Percentiles rank a stretch among this genome's conserved stretches.
phyloP scores from a whole-genome alignment of 352 stramenopile genomes.

The Globisporangium solare region DNA sequence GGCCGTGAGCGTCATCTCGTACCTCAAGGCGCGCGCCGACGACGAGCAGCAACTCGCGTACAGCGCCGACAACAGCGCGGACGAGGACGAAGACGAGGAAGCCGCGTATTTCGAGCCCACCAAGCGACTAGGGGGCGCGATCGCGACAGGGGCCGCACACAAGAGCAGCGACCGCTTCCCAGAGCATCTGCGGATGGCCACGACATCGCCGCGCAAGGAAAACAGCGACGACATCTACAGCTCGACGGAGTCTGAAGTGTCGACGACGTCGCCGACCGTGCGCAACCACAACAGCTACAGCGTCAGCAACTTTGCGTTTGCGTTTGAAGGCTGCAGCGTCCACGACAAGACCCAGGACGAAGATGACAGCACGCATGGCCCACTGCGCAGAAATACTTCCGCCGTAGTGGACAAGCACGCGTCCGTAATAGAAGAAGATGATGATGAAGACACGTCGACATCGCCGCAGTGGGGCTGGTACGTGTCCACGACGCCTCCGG shows the following conservation, averaged over 20 bases:
- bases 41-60: conserved; percentile 6
- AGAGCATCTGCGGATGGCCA: not conserved
- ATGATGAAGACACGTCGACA: conserved; percentile 32
- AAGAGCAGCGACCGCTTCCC: conserved; percentile 2
- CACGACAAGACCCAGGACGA: conserved; percentile 28
- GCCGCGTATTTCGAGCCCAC: not conserved
- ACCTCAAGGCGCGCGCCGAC: conserved; percentile 39
- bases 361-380: not conserved
- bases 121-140: no score
- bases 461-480: conserved; percentile 83
- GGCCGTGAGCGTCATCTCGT: conserved; percentile 62
- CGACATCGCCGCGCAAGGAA: conserved; percentile 12
- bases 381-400: no score
- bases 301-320: conserved; percentile 12
- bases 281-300: conserved; percentile 9
- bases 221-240: conserved; percentile 57
- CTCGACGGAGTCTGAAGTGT: conserved; percentile 63
- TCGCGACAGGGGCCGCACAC: conserved; percentile 1
- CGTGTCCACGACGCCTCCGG: conserved; percentile 70
- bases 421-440: conserved; percentile 16
- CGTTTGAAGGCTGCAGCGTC: conserved; percentile 1
- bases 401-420: no score
- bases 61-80: not conserved
- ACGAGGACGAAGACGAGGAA: conserved; percentile 5
- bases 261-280: conserved; percentile 25